A percentile compares a stretch with the other conserved stretches of the same genome.
Evolutionary conservation across 345 rosid species (phyloP).

Genomic region (Sapria himalayana): DNA sequence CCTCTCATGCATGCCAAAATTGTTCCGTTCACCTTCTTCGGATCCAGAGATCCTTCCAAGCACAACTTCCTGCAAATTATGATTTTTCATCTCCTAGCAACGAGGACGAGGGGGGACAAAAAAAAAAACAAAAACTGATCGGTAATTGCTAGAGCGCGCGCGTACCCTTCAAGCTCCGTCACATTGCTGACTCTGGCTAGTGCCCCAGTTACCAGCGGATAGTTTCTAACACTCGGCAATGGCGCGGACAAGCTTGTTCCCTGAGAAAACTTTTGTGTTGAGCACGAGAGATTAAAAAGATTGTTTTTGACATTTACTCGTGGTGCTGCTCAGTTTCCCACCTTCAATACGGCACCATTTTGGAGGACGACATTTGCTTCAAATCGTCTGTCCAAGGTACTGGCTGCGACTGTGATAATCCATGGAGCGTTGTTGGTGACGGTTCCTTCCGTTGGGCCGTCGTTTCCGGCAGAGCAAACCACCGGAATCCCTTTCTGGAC

Average conservation of each 20-base stretch:
- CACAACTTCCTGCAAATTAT: conserved; percentile 28
- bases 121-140: no score
- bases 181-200: conserved; percentile 19
- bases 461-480: conserved; percentile 34
- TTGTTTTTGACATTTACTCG: background rate
- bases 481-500: conserved; percentile 35
- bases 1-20: conserved; percentile 43
- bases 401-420: conserved; percentile 42
- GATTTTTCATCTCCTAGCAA: no score
- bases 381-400: conserved; percentile 32
- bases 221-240: conserved; percentile 13
- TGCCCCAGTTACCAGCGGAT: conserved; percentile 15
- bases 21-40: conserved; percentile 36
- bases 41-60: conserved; percentile 39
- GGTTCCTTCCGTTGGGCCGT: conserved; percentile 18
- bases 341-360: conserved; percentile 18
- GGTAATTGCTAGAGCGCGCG: no score
- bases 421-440: conserved; percentile 37
- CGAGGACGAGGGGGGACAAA: no score
- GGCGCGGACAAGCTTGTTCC: conserved; percentile 26
- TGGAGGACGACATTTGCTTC: conserved; percentile 16
- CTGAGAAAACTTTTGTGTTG: conserved; percentile 3
- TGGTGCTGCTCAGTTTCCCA: no score
- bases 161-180: conserved; percentile 19
- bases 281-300: background rate